phyloP scores from a whole-genome alignment of 139 green algal species.

The Coelastrella sp. region DNA sequence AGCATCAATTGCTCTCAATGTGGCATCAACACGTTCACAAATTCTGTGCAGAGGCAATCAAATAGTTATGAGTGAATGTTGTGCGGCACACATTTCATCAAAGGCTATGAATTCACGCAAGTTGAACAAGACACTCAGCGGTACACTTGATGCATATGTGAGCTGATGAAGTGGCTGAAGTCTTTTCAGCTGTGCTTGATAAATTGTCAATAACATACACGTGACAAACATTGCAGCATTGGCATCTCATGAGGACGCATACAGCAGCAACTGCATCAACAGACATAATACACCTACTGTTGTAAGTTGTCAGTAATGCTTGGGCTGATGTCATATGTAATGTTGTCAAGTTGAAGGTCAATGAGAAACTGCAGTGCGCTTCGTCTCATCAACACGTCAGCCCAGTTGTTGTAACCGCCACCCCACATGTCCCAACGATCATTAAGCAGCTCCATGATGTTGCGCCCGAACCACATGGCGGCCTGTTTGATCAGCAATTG shows the following conservation, averaged over 20 bases:
- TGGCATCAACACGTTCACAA: conserved; percentile 2
- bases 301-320: conserved; percentile 20
- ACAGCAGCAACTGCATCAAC: not conserved
- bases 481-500: conserved; percentile 20
- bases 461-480: no score
- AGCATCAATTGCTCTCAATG: not conserved
- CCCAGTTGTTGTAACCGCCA: conserved; percentile 26
- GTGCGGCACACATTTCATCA: not conserved
- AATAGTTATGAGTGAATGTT: not conserved
- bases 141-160: no score
- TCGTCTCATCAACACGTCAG: conserved; percentile 26
- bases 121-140: no score
- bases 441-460: not conserved
- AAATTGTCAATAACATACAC: no score
- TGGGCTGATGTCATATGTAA: not conserved
- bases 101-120: not conserved
- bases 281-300: not conserved
- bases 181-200: no score
- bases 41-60: conserved; percentile 6
- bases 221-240: not conserved
- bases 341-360: conserved; percentile 15
- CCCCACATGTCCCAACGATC: conserved; percentile 44
- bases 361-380: conserved; percentile 43
- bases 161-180: no score
- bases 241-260: not conserved